A percentile compares a stretch with the other conserved stretches of the same genome.
These are phyloP conservation scores for Hysterangium stoloniferum DNA, from an alignment of 768 basidiomycete species.

Conservation along the genomic window DNA sequence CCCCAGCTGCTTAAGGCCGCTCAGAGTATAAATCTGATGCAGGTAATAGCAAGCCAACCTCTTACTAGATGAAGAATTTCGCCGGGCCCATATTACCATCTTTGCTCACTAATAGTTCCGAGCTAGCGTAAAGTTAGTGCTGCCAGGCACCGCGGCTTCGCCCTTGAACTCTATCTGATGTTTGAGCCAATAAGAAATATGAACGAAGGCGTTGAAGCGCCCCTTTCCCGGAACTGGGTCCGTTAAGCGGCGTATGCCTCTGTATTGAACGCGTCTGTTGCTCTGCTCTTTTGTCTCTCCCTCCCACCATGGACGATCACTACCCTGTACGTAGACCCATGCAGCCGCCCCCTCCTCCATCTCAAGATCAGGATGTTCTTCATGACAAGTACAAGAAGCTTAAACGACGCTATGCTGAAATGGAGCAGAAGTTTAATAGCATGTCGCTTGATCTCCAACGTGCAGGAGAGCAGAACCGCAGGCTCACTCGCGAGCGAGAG, in stretches of 20 bases:
- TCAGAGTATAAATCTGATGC: too few species aligned
- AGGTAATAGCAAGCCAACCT: too few species aligned
- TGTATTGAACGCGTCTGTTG: slow-evolving; percentile 4
- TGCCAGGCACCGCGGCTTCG: slow-evolving; percentile 5
- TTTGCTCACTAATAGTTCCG: too few species aligned
- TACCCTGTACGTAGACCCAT: too few species aligned
- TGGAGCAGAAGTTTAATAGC: neutral
- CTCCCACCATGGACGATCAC: neutral
- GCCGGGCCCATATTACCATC: too few species aligned
- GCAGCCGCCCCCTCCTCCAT: neutral
- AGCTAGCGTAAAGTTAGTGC: neutral
- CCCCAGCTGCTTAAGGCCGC: too few species aligned
- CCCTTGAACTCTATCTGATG: slow-evolving; percentile 9
- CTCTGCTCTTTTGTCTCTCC: neutral
- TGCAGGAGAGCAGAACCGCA: slow-evolving; percentile 8
- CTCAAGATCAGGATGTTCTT: neutral
- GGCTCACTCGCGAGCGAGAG: slow-evolving; percentile 3
- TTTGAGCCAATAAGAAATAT: neutral
- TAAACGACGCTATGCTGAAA: slow-evolving; percentile 4
- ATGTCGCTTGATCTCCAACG: slow-evolving; percentile 3
- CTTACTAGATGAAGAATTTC: too few species aligned
- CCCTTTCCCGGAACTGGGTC: neutral
- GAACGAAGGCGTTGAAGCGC: neutral
- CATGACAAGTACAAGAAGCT: slow-evolving; percentile 4
- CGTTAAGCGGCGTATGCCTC: slow-evolving; percentile 4